Evolutionary conservation across 129 eudicot genomes (phyloP), one percentile per base, ranked within the genome.

Genomic region (Flaveria bidentis): DNA sequence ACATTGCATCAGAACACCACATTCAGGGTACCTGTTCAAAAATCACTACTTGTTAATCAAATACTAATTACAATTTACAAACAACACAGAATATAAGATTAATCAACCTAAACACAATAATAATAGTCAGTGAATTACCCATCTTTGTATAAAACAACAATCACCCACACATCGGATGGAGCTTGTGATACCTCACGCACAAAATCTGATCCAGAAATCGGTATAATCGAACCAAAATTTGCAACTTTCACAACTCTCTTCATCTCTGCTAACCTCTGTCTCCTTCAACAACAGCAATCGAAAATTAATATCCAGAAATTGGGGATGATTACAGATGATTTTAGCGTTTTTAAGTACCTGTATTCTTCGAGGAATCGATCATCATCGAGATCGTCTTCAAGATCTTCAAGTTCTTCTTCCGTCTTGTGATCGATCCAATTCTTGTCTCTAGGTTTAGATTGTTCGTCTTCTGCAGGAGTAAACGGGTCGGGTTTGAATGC

Each of bases 361-460:
- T 90, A 93, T 18, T 93, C 96, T 82, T 85, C 78, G 26, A 93
- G 92, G 72, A 93, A 90, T 15, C 97, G 92, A 73, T 90, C 96
- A 11, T 93, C 98, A 53, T 88, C 97, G 6, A 90, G 67, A 73
- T 93, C 94, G 64, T 92, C 98, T 69, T 90, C 97, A 3, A 93
- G 96, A 67, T 92, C 98, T 69, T 90, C 97, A 2, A 93, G 96
- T 83, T 90, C 92, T 18, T 90, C 97, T 78, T 87, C 90, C n/a
- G 92, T 93, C 71, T 93, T 93, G 73, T 78, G 76, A 70, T 93
- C 90, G 76, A 93, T 85, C 98, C 98, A 93, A 33, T 85, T 65
- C 64, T 82, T 81, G 81, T 82, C 88, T 80, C 84, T 90, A 25
- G 93, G 90, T 64, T 82, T 80, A 46, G 97, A 85, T 47, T 85